Conservation (phyloP, 208 protist species). For the Balamuthia mandrillaris region DNA sequence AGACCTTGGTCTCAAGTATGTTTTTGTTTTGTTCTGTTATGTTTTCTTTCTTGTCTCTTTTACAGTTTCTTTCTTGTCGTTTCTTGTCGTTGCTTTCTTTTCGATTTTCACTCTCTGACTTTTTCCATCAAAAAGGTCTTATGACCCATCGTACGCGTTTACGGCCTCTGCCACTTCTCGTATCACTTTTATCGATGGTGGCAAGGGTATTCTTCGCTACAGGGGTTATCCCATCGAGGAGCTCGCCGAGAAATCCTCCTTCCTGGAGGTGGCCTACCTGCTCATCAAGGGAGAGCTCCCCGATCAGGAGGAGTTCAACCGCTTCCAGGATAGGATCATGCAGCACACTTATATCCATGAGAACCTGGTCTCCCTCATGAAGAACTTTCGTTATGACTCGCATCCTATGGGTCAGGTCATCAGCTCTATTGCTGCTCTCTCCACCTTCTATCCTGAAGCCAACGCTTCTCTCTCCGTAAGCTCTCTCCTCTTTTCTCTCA, state of each 20-base stretch:
- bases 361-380: constrained; percentile 66
- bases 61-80: background rate
- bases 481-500: background rate
- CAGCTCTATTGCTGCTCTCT: constrained; percentile 54
- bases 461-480: constrained; percentile 54
- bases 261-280: constrained; percentile 60
- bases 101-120: background rate
- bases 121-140: constrained; percentile 12
- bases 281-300: constrained; percentile 66
- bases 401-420: constrained; percentile 74
- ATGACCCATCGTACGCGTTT: constrained; percentile 60
- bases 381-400: constrained; percentile 70
- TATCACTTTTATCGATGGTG: constrained; percentile 70
- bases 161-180: constrained; percentile 51
- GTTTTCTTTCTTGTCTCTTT: background rate
- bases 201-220: constrained; percentile 70
- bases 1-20: constrained; percentile 46
- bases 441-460: constrained; percentile 66
- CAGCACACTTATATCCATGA: constrained; percentile 70
- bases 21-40: background rate
- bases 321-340: constrained; percentile 42
- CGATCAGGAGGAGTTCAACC: constrained; percentile 28
- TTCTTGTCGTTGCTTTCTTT: background rate
- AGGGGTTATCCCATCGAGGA: constrained; percentile 70
- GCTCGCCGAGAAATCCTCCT: constrained; percentile 57